A percentile compares a stretch with the other conserved stretches of the same genome.
Conservation (phyloP, 495 filamentous ascomycete species). For the Lasiosphaeria miniovina region DNA sequence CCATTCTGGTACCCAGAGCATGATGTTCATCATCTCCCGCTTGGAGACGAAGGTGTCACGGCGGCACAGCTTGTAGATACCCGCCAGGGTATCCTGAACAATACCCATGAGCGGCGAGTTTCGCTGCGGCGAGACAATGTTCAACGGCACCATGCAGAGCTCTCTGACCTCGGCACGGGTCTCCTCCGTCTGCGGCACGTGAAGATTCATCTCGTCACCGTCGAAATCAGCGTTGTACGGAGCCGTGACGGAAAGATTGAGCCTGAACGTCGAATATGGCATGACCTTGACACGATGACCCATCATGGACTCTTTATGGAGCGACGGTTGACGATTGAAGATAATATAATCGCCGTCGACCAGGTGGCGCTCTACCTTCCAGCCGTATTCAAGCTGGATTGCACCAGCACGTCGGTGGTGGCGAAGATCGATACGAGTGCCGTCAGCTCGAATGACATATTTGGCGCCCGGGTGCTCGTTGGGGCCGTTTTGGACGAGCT, state of each 20-base stretch:
- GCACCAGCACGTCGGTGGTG: slow-evolving; percentile 82
- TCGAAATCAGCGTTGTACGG: slow-evolving; percentile 99
- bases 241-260: slow-evolving; percentile 95
- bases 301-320: slow-evolving; percentile 99
- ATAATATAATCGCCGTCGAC: slow-evolving; percentile 96
- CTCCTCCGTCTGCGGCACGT: slow-evolving; percentile 97
- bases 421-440: slow-evolving; percentile 88
- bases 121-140: slow-evolving; percentile 96
- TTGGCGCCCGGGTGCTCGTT: slow-evolving; percentile 92
- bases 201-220: slow-evolving; percentile 98
- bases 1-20: slow-evolving; percentile 97
- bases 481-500: slow-evolving; percentile 86
- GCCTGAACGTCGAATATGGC: slow-evolving; percentile 96
- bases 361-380: slow-evolving; percentile 97
- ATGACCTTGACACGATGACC: slow-evolving; percentile 95
- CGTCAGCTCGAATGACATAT: slow-evolving; percentile 89
- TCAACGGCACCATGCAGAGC: slow-evolving; percentile 92
- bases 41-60: slow-evolving; percentile 87
- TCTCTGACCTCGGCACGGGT: slow-evolving; percentile 87
- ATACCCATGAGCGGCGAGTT: slow-evolving; percentile 99
- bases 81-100: slow-evolving; percentile 94
- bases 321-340: slow-evolving; percentile 97
- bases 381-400: slow-evolving; percentile 86
- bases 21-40: slow-evolving; percentile 89
- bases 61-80: slow-evolving; percentile 93